Conservation (phyloP, 495 filamentous ascomycete genomes). For the Penicillium crystallinum region DNA sequence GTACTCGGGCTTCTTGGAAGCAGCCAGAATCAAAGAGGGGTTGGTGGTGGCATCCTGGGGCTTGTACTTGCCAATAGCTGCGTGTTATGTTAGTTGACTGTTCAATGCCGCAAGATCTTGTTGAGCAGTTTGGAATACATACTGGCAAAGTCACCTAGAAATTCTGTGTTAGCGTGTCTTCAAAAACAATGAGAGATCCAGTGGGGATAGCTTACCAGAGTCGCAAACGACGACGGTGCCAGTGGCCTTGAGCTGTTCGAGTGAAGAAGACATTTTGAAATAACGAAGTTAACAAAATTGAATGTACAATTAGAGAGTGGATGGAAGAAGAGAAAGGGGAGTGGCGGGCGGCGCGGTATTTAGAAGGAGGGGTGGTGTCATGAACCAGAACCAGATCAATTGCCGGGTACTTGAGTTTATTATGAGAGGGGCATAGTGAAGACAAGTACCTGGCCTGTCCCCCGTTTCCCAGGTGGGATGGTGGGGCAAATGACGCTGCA, state of each 20-base stretch:
- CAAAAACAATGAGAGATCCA: background rate
- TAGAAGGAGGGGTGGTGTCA: slow-evolving; percentile 23
- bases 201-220: slow-evolving; percentile 64
- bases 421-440: slow-evolving; percentile 8
- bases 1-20: slow-evolving; percentile 97
- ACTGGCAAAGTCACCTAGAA: slow-evolving; percentile 73
- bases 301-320: slow-evolving; percentile 1
- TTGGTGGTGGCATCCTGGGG: slow-evolving; percentile 99
- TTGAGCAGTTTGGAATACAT: slow-evolving; percentile 30
- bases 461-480: slow-evolving; percentile 18
- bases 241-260: slow-evolving; percentile 93
- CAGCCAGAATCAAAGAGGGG: slow-evolving; percentile 94
- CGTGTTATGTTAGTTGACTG: slow-evolving; percentile 24
- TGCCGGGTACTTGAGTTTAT: slow-evolving; percentile 13
- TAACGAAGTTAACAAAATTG: background rate
- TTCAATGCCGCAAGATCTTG: background rate
- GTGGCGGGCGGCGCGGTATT: slow-evolving; percentile 29
- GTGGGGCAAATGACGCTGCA: slow-evolving; percentile 36
- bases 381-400: slow-evolving; percentile 9
- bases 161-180: slow-evolving; percentile 15
- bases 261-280: slow-evolving; percentile 68
- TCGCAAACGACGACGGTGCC: slow-evolving; percentile 97
- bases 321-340: slow-evolving; percentile 17
- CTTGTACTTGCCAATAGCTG: slow-evolving; percentile 98
- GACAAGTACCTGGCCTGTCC: slow-evolving; percentile 9